Conservation (phyloP, 108 stramenopile species). For the Pseudonitzschia multiseries region DNA sequence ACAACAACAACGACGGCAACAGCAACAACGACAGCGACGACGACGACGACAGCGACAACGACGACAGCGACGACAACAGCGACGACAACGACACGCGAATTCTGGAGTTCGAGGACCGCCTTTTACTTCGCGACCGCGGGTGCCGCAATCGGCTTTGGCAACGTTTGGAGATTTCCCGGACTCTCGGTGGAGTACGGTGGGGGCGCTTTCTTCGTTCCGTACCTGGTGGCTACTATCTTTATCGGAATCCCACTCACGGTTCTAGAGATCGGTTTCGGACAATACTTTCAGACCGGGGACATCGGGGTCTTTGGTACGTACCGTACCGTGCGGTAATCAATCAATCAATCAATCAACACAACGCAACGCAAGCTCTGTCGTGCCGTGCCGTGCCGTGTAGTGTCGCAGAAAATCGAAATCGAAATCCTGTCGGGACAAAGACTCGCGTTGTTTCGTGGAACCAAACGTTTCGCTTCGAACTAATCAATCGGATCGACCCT, state of each 20-base stretch:
- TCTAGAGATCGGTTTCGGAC: conserved; percentile 60
- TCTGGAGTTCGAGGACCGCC: conserved; percentile 45
- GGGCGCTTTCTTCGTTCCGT: conserved; percentile 43
- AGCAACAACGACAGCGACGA: too few relatives aligned
- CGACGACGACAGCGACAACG: not conserved
- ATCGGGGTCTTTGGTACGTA: conserved; percentile 49
- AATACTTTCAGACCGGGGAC: conserved; percentile 39
- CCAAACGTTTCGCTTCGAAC: too few relatives aligned
- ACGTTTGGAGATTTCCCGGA: conserved; percentile 69
- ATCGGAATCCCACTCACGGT: conserved; percentile 59
- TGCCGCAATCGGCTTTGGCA: conserved; percentile 69
- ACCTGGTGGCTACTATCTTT: conserved; percentile 53
- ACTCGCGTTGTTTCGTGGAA: not conserved
- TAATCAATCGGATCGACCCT: not conserved
- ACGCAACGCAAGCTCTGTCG: too few relatives aligned
- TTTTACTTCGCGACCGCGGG: conserved; percentile 61
- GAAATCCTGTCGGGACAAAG: not conserved
- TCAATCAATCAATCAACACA: too few relatives aligned
- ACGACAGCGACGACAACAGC: not conserved
- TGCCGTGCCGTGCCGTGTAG: too few relatives aligned
- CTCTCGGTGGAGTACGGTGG: conserved; percentile 63
- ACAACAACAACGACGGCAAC: too few relatives aligned
- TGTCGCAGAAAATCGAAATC: too few relatives aligned
- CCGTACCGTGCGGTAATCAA: not conserved
- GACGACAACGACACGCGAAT: conserved; percentile 13